phyloP scores from a whole-genome alignment of 2,329 filamentous ascomycete genomes.

The Capronia epimyces region DNA sequence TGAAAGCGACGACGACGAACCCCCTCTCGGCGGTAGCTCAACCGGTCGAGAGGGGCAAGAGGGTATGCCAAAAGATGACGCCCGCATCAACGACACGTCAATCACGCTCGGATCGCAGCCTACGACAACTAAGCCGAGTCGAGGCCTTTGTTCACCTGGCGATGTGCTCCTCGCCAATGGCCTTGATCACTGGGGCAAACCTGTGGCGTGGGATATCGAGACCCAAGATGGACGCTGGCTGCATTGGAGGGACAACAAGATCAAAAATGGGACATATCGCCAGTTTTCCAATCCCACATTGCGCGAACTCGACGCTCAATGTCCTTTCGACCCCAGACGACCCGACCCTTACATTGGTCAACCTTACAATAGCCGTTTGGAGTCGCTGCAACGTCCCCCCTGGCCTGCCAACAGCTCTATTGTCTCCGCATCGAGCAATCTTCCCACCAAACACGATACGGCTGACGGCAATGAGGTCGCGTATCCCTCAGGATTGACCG shows the following conservation, averaged over 20 bases:
- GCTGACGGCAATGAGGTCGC: neutral
- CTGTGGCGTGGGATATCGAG: slow-evolving; percentile 21
- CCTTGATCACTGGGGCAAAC: slow-evolving; percentile 17
- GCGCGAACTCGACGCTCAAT: slow-evolving; percentile 16
- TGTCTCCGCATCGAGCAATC: neutral
- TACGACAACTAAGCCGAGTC: neutral
- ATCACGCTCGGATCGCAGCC: neutral
- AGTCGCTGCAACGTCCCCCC: slow-evolving; percentile 10
- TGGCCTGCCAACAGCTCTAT: slow-evolving; percentile 13
- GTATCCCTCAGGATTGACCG: neutral
- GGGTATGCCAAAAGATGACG: neutral
- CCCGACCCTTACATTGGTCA: slow-evolving; percentile 14
- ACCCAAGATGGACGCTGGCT: slow-evolving; percentile 26
- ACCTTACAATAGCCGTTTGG: neutral
- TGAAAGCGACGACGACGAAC: slow-evolving; percentile 22
- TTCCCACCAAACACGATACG: neutral
- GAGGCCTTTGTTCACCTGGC: slow-evolving; percentile 1
- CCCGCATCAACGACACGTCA: neutral
- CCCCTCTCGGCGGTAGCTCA: slow-evolving; percentile 1
- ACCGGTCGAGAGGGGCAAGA: neutral
- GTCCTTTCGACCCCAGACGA: slow-evolving; percentile 20
- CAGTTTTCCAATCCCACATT: slow-evolving; percentile 3
- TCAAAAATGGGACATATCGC: slow-evolving; percentile 7
- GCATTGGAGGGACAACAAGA: slow-evolving; percentile 24
- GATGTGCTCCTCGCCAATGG: slow-evolving; percentile 16